phyloP scores from a whole-genome alignment of 2,329 filamentous ascomycete species.

The Xylaria sp. region DNA sequence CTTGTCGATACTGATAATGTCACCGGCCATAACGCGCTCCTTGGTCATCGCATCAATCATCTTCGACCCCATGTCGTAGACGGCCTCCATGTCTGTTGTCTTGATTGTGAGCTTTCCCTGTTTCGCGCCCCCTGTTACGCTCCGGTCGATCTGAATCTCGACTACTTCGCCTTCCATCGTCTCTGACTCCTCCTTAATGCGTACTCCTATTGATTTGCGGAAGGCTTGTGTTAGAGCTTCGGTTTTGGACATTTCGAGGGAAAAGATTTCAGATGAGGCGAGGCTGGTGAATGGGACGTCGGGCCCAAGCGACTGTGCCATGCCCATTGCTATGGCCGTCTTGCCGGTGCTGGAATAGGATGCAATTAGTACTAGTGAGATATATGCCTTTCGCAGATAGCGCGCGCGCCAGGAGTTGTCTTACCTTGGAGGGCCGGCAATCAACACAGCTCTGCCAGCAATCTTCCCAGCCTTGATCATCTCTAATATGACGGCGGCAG shows the following conservation, averaged over 20 bases:
- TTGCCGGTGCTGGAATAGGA: conserved; percentile 81
- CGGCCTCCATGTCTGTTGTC: conserved; percentile 99
- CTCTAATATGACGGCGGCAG: conserved; percentile 93
- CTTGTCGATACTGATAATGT: conserved; percentile 99
- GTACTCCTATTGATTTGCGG: conserved; percentile 95
- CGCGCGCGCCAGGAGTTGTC: conserved; percentile 29
- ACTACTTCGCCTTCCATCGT: conserved; percentile 99
- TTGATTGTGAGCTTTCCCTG: conserved; percentile 99
- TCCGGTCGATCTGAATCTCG: conserved; percentile 97
- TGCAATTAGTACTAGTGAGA: conserved; percentile 34
- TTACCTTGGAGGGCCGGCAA: conserved; percentile 89
- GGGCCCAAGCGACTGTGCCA: conserved; percentile 93
- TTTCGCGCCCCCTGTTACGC: conserved; percentile 95
- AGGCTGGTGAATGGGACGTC: conserved; percentile 98
- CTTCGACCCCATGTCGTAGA: conserved; percentile 99
- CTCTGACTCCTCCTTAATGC: conserved; percentile 98
- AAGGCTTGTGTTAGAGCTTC: conserved; percentile 99
- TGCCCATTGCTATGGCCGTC: conserved; percentile 98
- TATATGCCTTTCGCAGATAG: neutral
- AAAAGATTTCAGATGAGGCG: conserved; percentile 97
- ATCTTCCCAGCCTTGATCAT: conserved; percentile 99
- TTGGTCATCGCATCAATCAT: conserved; percentile 99
- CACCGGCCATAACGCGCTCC: conserved; percentile 97
- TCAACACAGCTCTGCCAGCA: conserved; percentile 91
- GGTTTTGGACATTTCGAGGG: conserved; percentile 98